phyloP scores from a whole-genome alignment of 2,329 filamentous ascomycete genomes.

The Aspergillus felis region DNA sequence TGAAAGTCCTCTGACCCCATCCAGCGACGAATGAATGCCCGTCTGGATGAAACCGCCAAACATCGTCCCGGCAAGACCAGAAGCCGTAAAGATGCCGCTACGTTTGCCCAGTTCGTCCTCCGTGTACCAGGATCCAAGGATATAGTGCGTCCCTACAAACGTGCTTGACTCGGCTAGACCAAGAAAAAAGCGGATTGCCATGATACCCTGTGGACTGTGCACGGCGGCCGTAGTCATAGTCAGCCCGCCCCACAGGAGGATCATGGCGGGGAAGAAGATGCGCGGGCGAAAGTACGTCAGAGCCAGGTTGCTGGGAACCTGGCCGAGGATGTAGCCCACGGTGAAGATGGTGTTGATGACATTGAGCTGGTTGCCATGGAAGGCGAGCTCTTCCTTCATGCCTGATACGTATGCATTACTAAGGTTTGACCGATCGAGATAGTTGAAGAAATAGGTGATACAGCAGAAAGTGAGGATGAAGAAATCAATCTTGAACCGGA shows the following conservation, averaged over 20 bases:
- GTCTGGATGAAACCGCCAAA: slow-evolving; percentile 36
- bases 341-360: slow-evolving; percentile 24
- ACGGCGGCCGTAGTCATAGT: slow-evolving; percentile 31
- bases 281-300: slow-evolving; percentile 25
- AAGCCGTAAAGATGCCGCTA: slow-evolving; percentile 33
- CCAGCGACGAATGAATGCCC: slow-evolving; percentile 28
- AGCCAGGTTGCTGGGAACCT: slow-evolving; percentile 22
- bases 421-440: slow-evolving; percentile 46
- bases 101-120: slow-evolving; percentile 38
- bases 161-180: slow-evolving; percentile 30
- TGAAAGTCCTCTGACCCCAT: slow-evolving; percentile 23
- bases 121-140: slow-evolving; percentile 44
- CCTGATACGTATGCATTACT: slow-evolving; percentile 46
- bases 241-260: slow-evolving; percentile 27
- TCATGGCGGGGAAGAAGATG: slow-evolving; percentile 26
- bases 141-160: slow-evolving; percentile 35
- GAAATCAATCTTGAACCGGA: slow-evolving; percentile 50
- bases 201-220: slow-evolving; percentile 26
- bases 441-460: slow-evolving; percentile 47
- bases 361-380: slow-evolving; percentile 29
- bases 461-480: slow-evolving; percentile 47
- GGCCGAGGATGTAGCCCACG: slow-evolving; percentile 22
- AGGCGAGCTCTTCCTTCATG: slow-evolving; percentile 31
- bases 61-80: slow-evolving; percentile 34
- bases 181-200: slow-evolving; percentile 37